A percentile compares a stretch with the other conserved stretches of the same genome.
phyloP scores from a whole-genome alignment of 306 rosid genomes.

The Dalbergia cultrata region DNA sequence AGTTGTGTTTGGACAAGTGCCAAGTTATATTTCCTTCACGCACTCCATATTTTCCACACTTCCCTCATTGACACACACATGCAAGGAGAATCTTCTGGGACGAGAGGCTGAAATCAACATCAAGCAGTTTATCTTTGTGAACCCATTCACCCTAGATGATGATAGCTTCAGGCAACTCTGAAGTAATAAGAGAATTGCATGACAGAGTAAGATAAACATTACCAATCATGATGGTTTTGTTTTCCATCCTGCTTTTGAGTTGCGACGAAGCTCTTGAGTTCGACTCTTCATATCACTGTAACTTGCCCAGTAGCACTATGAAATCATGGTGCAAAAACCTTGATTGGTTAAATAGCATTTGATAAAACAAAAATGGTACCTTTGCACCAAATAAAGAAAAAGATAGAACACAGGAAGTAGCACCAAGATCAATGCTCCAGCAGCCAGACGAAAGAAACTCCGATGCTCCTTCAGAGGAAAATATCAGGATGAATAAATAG shows the following conservation, averaged over 20 bases:
- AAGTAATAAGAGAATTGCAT: slow-evolving; percentile 1
- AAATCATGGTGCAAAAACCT: slow-evolving; percentile 30
- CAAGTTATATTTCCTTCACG: slow-evolving; percentile 37
- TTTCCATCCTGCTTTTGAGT: slow-evolving; percentile 69
- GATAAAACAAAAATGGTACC: slow-evolving; percentile 58
- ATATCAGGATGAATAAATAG: slow-evolving; percentile 28
- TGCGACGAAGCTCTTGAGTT: slow-evolving; percentile 83
- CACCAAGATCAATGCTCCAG: slow-evolving; percentile 81
- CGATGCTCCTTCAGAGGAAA: slow-evolving; percentile 66
- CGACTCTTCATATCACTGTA: slow-evolving; percentile 75
- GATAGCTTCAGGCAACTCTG: slow-evolving; percentile 36
- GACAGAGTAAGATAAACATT: slow-evolving; percentile 29
- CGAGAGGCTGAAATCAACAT: slow-evolving; percentile 30
- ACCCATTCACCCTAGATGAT: slow-evolving; percentile 11
- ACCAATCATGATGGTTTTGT: slow-evolving; percentile 71
- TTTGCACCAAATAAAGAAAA: slow-evolving; percentile 78
- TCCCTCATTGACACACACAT: slow-evolving; percentile 22
- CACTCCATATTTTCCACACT: slow-evolving; percentile 13
- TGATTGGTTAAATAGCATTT: slow-evolving; percentile 19
- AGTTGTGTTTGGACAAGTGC: slow-evolving; percentile 10
- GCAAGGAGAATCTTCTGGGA: slow-evolving; percentile 14
- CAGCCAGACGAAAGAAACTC: slow-evolving; percentile 76
- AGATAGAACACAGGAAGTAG: slow-evolving; percentile 93
- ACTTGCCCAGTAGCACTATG: slow-evolving; percentile 37
- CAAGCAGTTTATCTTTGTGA: slow-evolving; percentile 6